These are phyloP conservation scores for Trametes cubensis DNA, from an alignment of 768 basidiomycete species.

Conservation along the genomic window DNA sequence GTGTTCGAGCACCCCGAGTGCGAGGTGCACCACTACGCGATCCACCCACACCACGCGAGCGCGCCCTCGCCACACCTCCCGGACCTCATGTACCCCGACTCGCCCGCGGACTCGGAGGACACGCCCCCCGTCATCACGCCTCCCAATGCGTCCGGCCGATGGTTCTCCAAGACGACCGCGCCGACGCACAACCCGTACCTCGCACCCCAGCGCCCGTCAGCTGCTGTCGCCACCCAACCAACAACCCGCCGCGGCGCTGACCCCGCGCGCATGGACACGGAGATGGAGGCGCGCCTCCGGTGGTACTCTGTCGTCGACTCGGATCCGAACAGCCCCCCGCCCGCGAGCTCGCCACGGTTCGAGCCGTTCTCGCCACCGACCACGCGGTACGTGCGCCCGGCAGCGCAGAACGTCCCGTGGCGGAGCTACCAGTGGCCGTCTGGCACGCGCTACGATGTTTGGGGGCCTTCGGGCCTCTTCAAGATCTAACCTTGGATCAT, in stretches of 20 bases:
- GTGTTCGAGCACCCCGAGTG: slow-evolving; percentile 7
- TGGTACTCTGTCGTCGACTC: slow-evolving; percentile 9
- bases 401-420: slow-evolving; percentile 7
- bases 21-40: slow-evolving; percentile 3
- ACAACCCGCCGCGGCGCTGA: neutral
- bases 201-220: neutral
- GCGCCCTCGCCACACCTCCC: neutral
- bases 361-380: slow-evolving; percentile 16
- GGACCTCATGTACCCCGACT: slow-evolving; percentile 20
- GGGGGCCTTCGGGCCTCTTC: slow-evolving; percentile 12
- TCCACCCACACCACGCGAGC: neutral
- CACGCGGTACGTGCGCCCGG: neutral
- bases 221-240: neutral
- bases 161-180: neutral
- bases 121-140: slow-evolving; percentile 7
- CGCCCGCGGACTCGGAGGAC: slow-evolving; percentile 6
- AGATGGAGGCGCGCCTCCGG: slow-evolving; percentile 11
- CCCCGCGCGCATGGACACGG: neutral
- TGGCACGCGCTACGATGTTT: neutral
- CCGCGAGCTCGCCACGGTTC: slow-evolving; percentile 14
- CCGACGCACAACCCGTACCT: slow-evolving; percentile 8
- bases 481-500: neutral
- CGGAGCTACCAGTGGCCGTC: slow-evolving; percentile 2
- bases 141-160: neutral
- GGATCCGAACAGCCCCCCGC: neutral